phyloP scores from a whole-genome alignment of 257 asterid genomes.

The Nemophila menziesii region DNA sequence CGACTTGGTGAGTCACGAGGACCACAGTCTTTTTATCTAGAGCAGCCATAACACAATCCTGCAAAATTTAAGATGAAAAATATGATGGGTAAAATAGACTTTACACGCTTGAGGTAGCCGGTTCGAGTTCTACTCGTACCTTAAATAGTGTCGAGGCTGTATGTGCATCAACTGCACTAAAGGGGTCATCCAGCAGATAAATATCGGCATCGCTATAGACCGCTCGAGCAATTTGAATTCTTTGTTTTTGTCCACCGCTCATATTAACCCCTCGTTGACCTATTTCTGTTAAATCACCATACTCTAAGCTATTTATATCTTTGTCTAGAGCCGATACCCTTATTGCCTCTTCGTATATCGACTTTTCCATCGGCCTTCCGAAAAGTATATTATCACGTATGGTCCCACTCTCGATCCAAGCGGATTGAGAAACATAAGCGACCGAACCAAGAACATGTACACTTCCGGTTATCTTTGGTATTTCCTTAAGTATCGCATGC shows the following conservation, averaged over 20 bases:
- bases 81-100: background rate
- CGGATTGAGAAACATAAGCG: conserved; percentile 70
- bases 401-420: conserved; percentile 84
- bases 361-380: conserved; percentile 53
- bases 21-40: conserved; percentile 51
- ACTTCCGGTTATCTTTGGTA: conserved; percentile 49
- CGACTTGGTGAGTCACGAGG: conserved; percentile 84
- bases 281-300: conserved; percentile 75
- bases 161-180: conserved; percentile 88
- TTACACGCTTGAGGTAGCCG: background rate
- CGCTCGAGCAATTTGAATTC: conserved; percentile 81
- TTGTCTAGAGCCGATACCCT: conserved; percentile 52
- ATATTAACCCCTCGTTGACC: conserved; percentile 74
- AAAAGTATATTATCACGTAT: conserved; percentile 59
- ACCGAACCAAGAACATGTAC: conserved; percentile 48
- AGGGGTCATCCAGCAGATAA: conserved; percentile 74
- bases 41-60: conserved; percentile 69
- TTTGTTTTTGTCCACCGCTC: conserved; percentile 89
- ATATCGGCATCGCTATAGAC: conserved; percentile 60
- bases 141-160: conserved; percentile 61
- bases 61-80: conserved; percentile 5
- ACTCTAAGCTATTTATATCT: conserved; percentile 51
- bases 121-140: conserved; percentile 22
- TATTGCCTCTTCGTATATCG: conserved; percentile 40
- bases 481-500: conserved; percentile 57